Base-by-base conservation (phyloP, 1,284 basidiomycete species). In the Puccinia sorghi region DNA sequence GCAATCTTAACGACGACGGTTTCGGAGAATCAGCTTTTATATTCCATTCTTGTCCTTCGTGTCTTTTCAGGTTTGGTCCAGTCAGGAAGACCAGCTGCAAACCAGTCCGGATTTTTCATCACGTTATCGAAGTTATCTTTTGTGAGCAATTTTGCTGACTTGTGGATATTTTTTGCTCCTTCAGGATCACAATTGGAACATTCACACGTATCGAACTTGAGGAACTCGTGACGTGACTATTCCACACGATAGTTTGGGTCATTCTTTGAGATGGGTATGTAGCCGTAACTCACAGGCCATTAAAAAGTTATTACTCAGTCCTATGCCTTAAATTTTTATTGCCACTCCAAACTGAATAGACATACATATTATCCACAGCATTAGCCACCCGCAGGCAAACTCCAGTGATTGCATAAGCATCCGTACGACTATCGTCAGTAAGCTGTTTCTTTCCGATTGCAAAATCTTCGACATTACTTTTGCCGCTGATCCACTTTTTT, bases 171-270 rank as follows among this genome's bases (percentile, higher is more conserved):
- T 41, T 37, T 22, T 13, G 52, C 70, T 37, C 27, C 48, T 37
- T 37, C 9, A 2, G 48, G 70, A 2, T 72, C 17, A 39, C 50
- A 72, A 20, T 59, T 72, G 2, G 71, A 72, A 39, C 52, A 72
- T 20, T 57, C 12, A 20, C 71, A 72, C 11, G n/a, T 0, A 20
- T 41, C 37, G 41, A 72, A 57, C 5, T 46, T 8, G 25, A 17
- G 2, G 3, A 37, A 63, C 39, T n/a, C 41, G 3, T 59, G 56
- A 37, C 56, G 56, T 9, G 56, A 59, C 37, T 59, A 5, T 59
- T 59, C 27, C 4, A 17, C 11, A 15, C 3, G 39, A 41, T 63
- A 63, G 15, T 63, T 63, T 13, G 59, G 59, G 57, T 59, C 57
- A 8, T 59, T 27, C 57, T 37, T 37, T 3, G 32, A 59, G 9